Base-by-base conservation (phyloP, 192 early-diverging fungal species). In the Coemansia sp. region DNA sequence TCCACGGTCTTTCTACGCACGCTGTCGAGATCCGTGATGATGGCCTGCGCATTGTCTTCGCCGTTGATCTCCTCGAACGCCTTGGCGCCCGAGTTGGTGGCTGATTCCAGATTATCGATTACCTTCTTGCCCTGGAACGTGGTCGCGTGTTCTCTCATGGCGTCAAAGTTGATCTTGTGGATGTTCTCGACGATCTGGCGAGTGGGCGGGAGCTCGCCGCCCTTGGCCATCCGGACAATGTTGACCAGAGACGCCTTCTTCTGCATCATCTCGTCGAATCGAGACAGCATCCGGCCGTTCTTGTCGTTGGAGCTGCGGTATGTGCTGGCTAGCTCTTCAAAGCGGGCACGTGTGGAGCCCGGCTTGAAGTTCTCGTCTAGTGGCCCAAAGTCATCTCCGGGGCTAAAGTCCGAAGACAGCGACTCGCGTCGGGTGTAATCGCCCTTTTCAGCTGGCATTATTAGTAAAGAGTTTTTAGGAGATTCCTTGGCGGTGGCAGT, bases 41-140 rank as follows among this genome's bases (percentile, higher is more conserved):
- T 61, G 16, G 11, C 38, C 49, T 75, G 71, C 12, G 42, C 46
- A 34, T 61, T 61, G 34, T 68, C 66, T 1, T 75, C 51, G 61
- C 71, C 65, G 42, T 75, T 75, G 58, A 75, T 57, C 34, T 68
- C 57, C 40, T 75, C 60, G 39, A 75, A 61, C 18, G 64, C 65
- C 26, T 17, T 48, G 34, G 59, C 31, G 11, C 71, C 60, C 10
- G 60, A 17, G 9, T 39, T 51, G 40, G 61, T 75, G 6, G 61
- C 49, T 36, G 53, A 51, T n/a, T 68, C 65, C 28, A 68, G 38
- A 39, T 58, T 57, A 55, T 69, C 65, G 10, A 75, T 52, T n/a
- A 75, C 65, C 23, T 64, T 60, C 11, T 58, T 68, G 37, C 71
- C 71, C 45, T 68, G 71, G 44, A 60, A 64, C 10, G 71, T 75